Percentiles rank a stretch among this genome's conserved stretches.
Evolutionary conservation across 345 rosid genomes (phyloP).

Genomic region (Leavenworthia alabamica): DNA sequence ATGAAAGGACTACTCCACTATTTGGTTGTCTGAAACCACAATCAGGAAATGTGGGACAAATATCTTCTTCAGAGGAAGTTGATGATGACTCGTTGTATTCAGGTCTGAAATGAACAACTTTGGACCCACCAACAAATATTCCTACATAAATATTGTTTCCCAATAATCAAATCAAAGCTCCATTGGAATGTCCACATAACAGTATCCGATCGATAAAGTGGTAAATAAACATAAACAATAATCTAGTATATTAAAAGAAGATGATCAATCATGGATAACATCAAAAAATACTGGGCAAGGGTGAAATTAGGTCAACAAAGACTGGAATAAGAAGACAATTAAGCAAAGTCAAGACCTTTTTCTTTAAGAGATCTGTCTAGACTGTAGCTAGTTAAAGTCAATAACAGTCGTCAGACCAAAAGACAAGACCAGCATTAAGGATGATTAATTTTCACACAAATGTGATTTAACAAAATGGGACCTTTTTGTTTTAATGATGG

Average conservation of each 20-base stretch:
- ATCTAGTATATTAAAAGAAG: neutral
- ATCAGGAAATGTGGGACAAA: constrained; percentile 81
- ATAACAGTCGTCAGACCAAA: constrained; percentile 7
- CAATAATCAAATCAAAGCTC: constrained; percentile 1
- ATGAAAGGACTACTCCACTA: constrained; percentile 83
- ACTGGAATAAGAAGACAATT: neutral
- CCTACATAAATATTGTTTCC: constrained; percentile 38
- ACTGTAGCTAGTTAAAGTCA: constrained; percentile 10
- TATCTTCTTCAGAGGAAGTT: constrained; percentile 32
- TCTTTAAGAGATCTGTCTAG: constrained; percentile 15
- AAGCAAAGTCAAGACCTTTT: neutral
- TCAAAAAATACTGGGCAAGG: neutral
- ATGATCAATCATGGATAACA: neutral
- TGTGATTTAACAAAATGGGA: neutral
- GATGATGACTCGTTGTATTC: constrained; percentile 35
- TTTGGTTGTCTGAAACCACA: constrained; percentile 84
- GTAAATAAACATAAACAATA: neutral
- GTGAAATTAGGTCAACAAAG: neutral
- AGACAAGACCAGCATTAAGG: neutral
- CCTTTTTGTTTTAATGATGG: neutral
- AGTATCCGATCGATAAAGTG: neutral
- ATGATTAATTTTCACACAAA: neutral
- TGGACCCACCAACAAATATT: constrained; percentile 94
- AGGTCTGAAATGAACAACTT: constrained; percentile 94
- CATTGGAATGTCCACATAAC: neutral